Evolutionary conservation across 1,139 yeast species (phyloP), one percentile per base, ranked within the genome.

Genomic region (Taphrina communis): DNA sequence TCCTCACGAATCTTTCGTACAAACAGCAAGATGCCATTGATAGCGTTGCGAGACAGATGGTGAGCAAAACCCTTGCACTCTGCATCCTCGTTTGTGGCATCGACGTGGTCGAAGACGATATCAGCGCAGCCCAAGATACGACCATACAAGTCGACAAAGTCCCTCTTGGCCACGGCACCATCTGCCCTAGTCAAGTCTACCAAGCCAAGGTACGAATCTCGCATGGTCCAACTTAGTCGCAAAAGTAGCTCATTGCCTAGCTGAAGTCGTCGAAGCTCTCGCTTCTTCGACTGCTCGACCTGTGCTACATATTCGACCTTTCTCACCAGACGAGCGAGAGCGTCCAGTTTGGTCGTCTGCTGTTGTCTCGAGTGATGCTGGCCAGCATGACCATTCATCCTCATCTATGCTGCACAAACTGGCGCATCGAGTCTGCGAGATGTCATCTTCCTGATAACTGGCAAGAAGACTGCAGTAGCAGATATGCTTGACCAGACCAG

Each of bases 161-260:
- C 53, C 14, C 62, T 42, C 39, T 46, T 42, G 25, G 11, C 53
- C 50, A 36, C 21, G 19, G 19, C 50, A 39, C 50, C 12, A 19
- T 56, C 60, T 12, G 14, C 50, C 17, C 21, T 41, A 35, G 50
- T 39, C 36, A 25, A 19, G 17, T 41, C 60, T 19, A 31, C 53
- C 21, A 58, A 41, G 19, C 42, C 36, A 6, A 14, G 11, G 35
- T 21, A 31, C 8, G 53, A 36, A 12, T 58, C 53, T 21, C 39
- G 62, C 62, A 58, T 31, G 1, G 62, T 46, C 39, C 62, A 39
- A 21, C 62, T 36, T 4, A 58, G 42, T 9, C 53, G 62, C 9
- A 31, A 2, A 12, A 58, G 52, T 6, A 58, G 39, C 41, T 58
- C 53, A 35, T 58, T 58, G 39, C 62, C 53, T 1, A 42, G 35